Percentiles rank a stretch among this genome's conserved stretches.
These are phyloP conservation scores for Ploettnerulaceae sp. DNA, from an alignment of 2,329 filamentous ascomycete genomes.

Conservation along the genomic window DNA sequence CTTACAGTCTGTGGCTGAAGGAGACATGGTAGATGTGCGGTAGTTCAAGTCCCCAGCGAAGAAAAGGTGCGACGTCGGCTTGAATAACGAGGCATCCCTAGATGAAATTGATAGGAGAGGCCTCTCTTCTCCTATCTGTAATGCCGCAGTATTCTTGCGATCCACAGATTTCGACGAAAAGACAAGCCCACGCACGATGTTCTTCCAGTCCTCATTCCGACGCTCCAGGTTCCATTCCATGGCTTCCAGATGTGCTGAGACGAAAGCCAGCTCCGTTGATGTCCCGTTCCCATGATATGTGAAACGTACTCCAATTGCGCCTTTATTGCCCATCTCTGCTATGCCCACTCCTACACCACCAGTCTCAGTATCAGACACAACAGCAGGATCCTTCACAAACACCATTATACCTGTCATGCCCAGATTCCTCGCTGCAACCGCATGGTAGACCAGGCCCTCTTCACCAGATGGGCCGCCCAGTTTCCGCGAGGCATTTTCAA, in stretches of 20 bases:
- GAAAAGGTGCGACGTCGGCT: conserved; percentile 71
- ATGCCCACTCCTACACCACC: conserved; percentile 81
- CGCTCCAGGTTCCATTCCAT: conserved; percentile 74
- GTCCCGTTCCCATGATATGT: conserved; percentile 44
- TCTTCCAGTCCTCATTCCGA: conserved; percentile 84
- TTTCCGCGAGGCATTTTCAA: conserved; percentile 59
- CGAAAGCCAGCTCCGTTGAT: conserved; percentile 70
- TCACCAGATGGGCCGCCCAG: conserved; percentile 29
- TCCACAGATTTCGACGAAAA: conserved; percentile 50
- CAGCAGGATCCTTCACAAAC: conserved; percentile 62
- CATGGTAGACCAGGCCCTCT: conserved; percentile 52
- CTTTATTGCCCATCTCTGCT: conserved; percentile 92
- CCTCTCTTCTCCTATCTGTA: conserved; percentile 35
- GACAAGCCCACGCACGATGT: conserved; percentile 72
- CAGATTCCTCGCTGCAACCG: conserved; percentile 67
- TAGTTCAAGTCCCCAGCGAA: conserved; percentile 94
- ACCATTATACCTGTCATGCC: conserved; percentile 90
- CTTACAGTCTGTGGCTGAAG: conserved; percentile 50
- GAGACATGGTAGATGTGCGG: conserved; percentile 66
- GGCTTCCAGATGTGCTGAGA: conserved; percentile 81
- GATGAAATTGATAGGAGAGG: conserved; percentile 39
- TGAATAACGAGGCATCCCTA: conserved; percentile 62
- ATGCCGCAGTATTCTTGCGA: conserved; percentile 16
- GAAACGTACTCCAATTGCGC: conserved; percentile 75
- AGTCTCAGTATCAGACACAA: conserved; percentile 63